phyloP scores from a whole-genome alignment of 108 stramenopile genomes.

The Cyclotella baltica region DNA sequence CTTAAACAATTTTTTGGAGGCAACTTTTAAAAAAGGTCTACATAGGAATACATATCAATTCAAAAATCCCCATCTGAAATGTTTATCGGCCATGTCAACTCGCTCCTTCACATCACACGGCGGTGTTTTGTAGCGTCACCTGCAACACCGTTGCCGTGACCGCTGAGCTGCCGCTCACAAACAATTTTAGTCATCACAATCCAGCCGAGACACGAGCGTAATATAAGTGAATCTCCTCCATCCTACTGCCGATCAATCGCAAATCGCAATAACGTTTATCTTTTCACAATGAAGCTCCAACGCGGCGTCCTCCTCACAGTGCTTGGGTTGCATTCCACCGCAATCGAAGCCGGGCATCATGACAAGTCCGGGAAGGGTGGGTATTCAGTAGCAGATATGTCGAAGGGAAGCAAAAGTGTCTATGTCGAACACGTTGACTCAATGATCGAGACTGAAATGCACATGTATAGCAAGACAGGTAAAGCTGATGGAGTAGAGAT shows the following conservation, averaged over 20 bases:
- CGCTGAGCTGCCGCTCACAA: background rate
- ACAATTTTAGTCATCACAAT: background rate
- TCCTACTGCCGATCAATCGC: background rate
- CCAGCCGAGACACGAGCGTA: background rate
- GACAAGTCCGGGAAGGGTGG: background rate
- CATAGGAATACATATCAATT: background rate
- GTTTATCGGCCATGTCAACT: no score
- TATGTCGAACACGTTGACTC: background rate
- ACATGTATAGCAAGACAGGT: background rate
- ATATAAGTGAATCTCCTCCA: background rate
- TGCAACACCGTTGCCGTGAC: no score
- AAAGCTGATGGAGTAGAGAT: no score
- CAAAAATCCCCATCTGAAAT: background rate
- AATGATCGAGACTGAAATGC: background rate
- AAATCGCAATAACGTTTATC: no score
- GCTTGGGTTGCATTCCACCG: background rate
- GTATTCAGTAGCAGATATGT: background rate
- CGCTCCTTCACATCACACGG: no score
- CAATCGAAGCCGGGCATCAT: conserved; percentile 7
- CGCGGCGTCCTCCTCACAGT: background rate
- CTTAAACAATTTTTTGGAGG: background rate
- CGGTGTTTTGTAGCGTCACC: no score
- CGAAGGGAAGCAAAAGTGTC: background rate
- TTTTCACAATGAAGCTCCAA: conserved; percentile 2
- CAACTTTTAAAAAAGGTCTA: background rate